Conservation (phyloP, 805 yeast species). For the Phaffomyces thermotolerans region DNA sequence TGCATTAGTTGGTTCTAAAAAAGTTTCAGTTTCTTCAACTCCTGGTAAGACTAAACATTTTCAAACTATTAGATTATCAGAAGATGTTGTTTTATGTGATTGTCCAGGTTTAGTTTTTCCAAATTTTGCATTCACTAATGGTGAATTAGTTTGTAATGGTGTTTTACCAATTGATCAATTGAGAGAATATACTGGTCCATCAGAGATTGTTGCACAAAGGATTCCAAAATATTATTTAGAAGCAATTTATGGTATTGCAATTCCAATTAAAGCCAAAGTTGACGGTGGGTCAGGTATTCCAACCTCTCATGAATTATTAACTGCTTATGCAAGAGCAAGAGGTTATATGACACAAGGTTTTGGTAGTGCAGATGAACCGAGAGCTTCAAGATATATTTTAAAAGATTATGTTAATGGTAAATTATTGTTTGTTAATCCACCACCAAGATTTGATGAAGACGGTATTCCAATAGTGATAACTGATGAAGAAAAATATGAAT, state of each 20-base stretch:
- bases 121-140: constrained; percentile 92
- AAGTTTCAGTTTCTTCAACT: constrained; percentile 96
- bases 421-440: constrained; percentile 77
- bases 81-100: constrained; percentile 83
- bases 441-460: constrained; percentile 60
- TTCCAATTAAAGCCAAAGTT: constrained; percentile 62
- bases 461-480: constrained; percentile 30
- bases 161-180: constrained; percentile 97
- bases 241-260: constrained; percentile 88
- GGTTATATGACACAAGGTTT: constrained; percentile 97
- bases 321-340: constrained; percentile 91
- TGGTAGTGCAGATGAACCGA: constrained; percentile 92
- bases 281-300: constrained; percentile 92
- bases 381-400: constrained; percentile 87
- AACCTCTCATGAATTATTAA: constrained; percentile 80
- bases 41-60: constrained; percentile 99
- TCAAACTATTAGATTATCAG: constrained; percentile 86
- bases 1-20: constrained; percentile 92
- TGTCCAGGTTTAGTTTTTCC: constrained; percentile 99
- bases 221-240: constrained; percentile 85
- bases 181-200: constrained; percentile 86
- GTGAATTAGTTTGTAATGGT: constrained; percentile 96
- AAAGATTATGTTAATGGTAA: constrained; percentile 96
- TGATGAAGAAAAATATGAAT: constrained; percentile 48
- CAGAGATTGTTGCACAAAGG: constrained; percentile 76